Evolutionary conservation across 2,329 filamentous ascomycete genomes (phyloP), one percentile per base, ranked within the genome.

Genomic region (Xylariaceae sp.): DNA sequence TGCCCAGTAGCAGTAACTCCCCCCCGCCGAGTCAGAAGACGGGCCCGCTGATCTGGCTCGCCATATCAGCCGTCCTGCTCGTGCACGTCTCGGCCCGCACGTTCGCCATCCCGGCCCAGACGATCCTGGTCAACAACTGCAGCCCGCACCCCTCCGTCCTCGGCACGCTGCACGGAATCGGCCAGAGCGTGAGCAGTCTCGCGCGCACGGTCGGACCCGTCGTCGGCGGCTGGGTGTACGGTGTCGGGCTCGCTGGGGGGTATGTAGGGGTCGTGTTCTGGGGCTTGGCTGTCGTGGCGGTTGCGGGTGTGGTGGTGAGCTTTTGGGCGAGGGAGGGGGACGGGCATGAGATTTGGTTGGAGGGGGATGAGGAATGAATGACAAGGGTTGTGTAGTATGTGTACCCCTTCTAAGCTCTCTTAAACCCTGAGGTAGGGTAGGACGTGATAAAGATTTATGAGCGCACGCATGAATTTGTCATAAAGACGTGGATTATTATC

Each of bases 21-120:
- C 62, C 67, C 2, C 66, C 68, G 2, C 76, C 78, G 1, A 67
- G 66, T 5, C 56, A 64, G 26, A 75, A 75, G 33, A 69, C 70
- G 2, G 79, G 80, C 0, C 35, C 68, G 7, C 62, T 65, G 28
- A 67, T 88, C 24, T 88, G 84, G 85, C 50, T 73, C 0, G 73
- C 77, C 2, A 80, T 88, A 13, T 70, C 72, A 0, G 60, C 68
- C 3, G 75, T 87, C 2, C 65, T 88, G 2, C 65, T 74, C 9
- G 57, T 84, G 9, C 81, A 85, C 49, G 81, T 85, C 7, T 64
- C 78, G 2, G 81, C 77, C 0, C 69, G 83, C 23, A 86, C 82
- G 0, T 86, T 86, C 52, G 66, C 67, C 5, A 55, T 70, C 2
- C 71, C 71, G 0, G 66, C 59, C 12, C 65, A 67, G 51, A 65